Evolutionary conservation across 352 stramenopile genomes (phyloP), one percentile per base, ranked within the genome.

Genomic region (Globisporangium carolinianum): DNA sequence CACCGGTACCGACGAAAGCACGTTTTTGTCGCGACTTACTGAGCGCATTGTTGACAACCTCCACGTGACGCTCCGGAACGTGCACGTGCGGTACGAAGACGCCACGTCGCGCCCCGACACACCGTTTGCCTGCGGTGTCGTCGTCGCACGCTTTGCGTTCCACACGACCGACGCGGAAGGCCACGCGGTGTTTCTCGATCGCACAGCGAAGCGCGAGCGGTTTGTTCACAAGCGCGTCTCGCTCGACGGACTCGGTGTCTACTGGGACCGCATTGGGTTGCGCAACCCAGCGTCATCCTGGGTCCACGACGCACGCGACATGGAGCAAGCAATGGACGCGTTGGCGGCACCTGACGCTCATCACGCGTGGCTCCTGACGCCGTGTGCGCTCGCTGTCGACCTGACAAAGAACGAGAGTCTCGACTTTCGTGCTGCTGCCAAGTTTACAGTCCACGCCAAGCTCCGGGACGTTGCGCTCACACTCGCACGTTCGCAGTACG

Each of bases 21-120:
- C 80, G 8, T 94, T 94, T 51, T 66, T 92, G 15, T 89, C 80
- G 41, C 77, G 84, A 36, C 63, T 94, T 6, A 89, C 82, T 35
- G 70, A 71, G 46, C 73, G 81, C 12, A 94, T 94, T 47, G 73
- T 91, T 38, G 80, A 87, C 63, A 92, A 94, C 47, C 53, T 94
- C 11, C 75, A 89, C 53, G 79, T 94, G 53, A 92, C 80, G 43
- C 66, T 94, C 45, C 58, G 64, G 4, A 67, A 88, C 55, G 62
- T 94, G 41, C 84, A 94, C 55, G 60, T 94, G 15, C 67, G 84
- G 4, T 94, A 92, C 48, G 82, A 94, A 58, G 84, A 94, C 62
- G 71, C 56, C 1, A 54, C 79, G 42, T 87, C 83, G 36, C 88
- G 89, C 45, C 74, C 74, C 0, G 73, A 76, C 2, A 49, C 63